A percentile compares a stretch with the other conserved stretches of the same genome.
Evolutionary conservation across 2,329 filamentous ascomycete genomes (phyloP).

Genomic region (Sclerotiophoma versabilis): DNA sequence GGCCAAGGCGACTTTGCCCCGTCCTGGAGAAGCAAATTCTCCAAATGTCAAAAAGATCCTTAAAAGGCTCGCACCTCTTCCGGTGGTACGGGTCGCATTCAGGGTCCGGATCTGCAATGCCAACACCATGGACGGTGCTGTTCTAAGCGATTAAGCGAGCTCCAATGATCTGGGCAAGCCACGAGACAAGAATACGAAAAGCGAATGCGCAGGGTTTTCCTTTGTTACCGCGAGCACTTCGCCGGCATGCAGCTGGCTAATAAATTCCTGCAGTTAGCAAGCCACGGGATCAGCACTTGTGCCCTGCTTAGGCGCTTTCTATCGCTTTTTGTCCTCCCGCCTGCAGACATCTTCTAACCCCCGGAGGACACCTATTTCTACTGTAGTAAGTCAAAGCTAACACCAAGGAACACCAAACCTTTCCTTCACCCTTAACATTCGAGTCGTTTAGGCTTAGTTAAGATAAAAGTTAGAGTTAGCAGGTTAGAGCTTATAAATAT

Average conservation of each 20-base stretch:
- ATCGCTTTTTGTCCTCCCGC: too few species aligned
- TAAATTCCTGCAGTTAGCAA: neutral
- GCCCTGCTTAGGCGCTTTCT: neutral
- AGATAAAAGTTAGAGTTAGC: too few species aligned
- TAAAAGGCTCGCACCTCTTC: neutral
- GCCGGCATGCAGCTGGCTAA: neutral
- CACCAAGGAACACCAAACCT: too few species aligned
- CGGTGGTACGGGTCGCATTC: neutral
- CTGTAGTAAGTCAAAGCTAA: too few species aligned
- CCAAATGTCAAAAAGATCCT: neutral
- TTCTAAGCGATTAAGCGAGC: conserved; percentile 14
- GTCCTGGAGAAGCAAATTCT: neutral
- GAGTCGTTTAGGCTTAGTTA: too few species aligned
- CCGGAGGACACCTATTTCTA: too few species aligned
- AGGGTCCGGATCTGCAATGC: conserved; percentile 8
- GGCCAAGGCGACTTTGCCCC: neutral
- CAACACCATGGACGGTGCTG: conserved; percentile 1
- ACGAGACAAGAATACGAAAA: neutral
- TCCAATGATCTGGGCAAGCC: conserved; percentile 11
- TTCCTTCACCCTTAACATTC: too few species aligned
- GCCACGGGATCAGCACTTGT: neutral
- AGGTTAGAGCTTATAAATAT: too few species aligned
- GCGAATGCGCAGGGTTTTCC: neutral
- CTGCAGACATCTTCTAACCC: too few species aligned
- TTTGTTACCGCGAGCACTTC: neutral